Percentiles rank a stretch among this genome's conserved stretches.
phyloP scores from a whole-genome alignment of 495 filamentous ascomycete genomes.

The Mycothermus thermophilus region DNA sequence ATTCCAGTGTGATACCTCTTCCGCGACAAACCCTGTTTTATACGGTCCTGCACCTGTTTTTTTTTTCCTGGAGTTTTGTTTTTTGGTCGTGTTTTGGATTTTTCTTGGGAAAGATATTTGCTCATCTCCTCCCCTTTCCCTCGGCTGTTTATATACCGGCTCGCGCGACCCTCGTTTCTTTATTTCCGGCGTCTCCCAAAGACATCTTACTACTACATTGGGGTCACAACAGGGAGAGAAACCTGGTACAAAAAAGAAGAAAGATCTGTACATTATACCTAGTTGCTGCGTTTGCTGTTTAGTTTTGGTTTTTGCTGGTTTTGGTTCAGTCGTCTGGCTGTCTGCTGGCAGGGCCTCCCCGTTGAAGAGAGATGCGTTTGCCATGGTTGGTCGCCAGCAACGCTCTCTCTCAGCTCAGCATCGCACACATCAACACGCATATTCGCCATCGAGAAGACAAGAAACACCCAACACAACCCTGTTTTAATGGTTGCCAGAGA shows the following conservation, averaged over 20 bases:
- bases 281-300: constrained; percentile 28
- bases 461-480: too few species aligned
- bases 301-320: constrained; percentile 25
- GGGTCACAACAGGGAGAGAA: constrained; percentile 22
- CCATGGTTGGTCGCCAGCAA: too few species aligned
- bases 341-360: constrained; percentile 15
- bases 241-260: constrained; percentile 28
- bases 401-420: too few species aligned
- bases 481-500: too few species aligned
- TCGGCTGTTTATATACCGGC: constrained; percentile 35
- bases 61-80: constrained; percentile 13
- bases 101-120: constrained; percentile 15
- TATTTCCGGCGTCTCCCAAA: constrained; percentile 13
- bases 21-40: constrained; percentile 18
- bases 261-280: constrained; percentile 32
- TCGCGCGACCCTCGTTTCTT: constrained; percentile 23
- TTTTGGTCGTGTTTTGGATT: constrained; percentile 17
- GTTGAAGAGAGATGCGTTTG: too few species aligned
- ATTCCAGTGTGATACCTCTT: constrained; percentile 39
- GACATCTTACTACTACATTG: constrained; percentile 16
- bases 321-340: constrained; percentile 27
- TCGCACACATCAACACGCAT: too few species aligned
- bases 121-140: constrained; percentile 20
- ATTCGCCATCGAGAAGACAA: too few species aligned
- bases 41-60: constrained; percentile 8